phyloP scores from a whole-genome alignment of 2,329 filamentous ascomycete species.

The Salinomyces thailandicus region DNA sequence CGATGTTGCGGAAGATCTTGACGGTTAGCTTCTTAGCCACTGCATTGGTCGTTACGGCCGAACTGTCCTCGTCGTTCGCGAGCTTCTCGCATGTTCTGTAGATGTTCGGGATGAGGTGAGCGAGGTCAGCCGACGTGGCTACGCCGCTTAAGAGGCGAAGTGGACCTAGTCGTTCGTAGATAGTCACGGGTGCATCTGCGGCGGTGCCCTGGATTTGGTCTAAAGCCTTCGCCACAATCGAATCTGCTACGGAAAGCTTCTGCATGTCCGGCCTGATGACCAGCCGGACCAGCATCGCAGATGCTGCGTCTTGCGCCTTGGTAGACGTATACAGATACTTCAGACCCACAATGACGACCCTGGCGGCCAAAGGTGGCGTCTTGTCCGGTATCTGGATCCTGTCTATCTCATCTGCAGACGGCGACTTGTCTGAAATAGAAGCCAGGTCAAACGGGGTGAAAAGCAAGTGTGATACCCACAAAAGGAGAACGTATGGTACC shows the following conservation, averaged over 20 bases:
- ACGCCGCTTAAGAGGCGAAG: constrained; percentile 71
- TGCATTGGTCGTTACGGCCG: constrained; percentile 55
- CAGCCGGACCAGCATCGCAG: constrained; percentile 66
- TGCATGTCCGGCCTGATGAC: constrained; percentile 86
- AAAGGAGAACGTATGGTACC: constrained; percentile 72
- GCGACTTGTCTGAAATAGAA: constrained; percentile 57
- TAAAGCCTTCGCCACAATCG: constrained; percentile 62
- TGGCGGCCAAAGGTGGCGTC: constrained; percentile 58
- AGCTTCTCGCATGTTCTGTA: constrained; percentile 56
- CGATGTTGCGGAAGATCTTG: constrained; percentile 70
- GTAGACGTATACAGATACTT: constrained; percentile 63
- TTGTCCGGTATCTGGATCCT: constrained; percentile 47
- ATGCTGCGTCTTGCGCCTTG: constrained; percentile 86
- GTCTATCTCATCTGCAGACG: constrained; percentile 19
- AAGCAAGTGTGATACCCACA: constrained; percentile 57
- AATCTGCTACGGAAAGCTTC: constrained; percentile 55
- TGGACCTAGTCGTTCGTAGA: constrained; percentile 68
- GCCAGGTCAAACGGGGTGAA: constrained; percentile 78
- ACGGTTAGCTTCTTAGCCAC: constrained; percentile 71
- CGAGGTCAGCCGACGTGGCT: constrained; percentile 60
- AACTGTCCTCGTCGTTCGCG: constrained; percentile 41
- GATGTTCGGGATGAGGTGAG: constrained; percentile 52
- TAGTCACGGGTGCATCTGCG: constrained; percentile 23
- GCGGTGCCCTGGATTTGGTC: constrained; percentile 36
- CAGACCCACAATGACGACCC: constrained; percentile 61